Percentiles rank a stretch among this genome's conserved stretches.
phyloP scores from a whole-genome alignment of 495 filamentous ascomycete species.

The Tuber melanosporum region DNA sequence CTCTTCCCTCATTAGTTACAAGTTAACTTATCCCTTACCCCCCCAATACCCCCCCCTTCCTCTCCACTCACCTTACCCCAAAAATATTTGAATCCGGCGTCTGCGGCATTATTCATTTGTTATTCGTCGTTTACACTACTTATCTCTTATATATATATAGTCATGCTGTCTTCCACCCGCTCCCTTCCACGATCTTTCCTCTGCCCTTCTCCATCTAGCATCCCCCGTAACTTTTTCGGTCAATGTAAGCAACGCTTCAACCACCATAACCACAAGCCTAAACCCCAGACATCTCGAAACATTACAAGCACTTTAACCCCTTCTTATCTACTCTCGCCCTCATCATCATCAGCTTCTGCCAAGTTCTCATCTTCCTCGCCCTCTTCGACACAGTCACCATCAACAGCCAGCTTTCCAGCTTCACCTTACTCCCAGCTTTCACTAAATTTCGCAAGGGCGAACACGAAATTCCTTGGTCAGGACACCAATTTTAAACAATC shows the following conservation, averaged over 20 bases:
- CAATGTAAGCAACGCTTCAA: not conserved
- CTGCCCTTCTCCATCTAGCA: conserved; percentile 5
- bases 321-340: not conserved
- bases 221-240: not conserved
- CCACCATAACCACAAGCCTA: not conserved
- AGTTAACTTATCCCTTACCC: not conserved
- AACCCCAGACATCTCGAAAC: not conserved
- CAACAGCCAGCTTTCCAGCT: not conserved
- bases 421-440: not conserved
- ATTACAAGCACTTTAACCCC: not conserved
- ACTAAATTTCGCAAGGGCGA: conserved; percentile 38
- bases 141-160: conserved; percentile 35
- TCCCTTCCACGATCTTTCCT: conserved; percentile 17
- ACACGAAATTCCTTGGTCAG: conserved; percentile 41
- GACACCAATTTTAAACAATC: conserved; percentile 10
- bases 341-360: conserved; percentile 3
- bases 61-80: not conserved
- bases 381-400: conserved; percentile 6
- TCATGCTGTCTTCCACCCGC: conserved; percentile 20
- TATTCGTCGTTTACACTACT: conserved; percentile 1
- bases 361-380: conserved; percentile 13
- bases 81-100: conserved; percentile 2
- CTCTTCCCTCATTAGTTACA: conserved; percentile 20
- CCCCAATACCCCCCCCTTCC: conserved; percentile 6
- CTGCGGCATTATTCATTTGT: conserved; percentile 25